Conservation (phyloP, 345 rosid genomes). For the Citrus maxima region DNA sequence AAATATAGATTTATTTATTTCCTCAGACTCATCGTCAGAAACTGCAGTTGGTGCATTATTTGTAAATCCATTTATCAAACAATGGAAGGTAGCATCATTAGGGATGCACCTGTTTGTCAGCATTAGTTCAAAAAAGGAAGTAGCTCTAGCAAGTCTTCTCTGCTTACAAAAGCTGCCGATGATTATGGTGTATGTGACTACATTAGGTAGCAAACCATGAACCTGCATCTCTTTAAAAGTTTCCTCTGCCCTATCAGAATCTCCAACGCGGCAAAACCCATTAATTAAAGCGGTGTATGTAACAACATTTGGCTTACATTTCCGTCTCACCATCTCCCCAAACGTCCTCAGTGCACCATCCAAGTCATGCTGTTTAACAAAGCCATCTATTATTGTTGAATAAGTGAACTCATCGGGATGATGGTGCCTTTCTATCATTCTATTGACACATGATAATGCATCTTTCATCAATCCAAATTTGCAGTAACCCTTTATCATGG, state of each 20-base stretch:
- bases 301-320: conserved; percentile 74
- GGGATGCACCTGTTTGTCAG: conserved; percentile 59
- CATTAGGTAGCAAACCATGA: conserved; percentile 63
- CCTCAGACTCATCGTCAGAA: conserved; percentile 22
- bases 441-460: conserved; percentile 47
- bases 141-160: conserved; percentile 58
- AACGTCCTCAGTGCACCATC: conserved; percentile 49
- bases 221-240: conserved; percentile 58
- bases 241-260: conserved; percentile 51
- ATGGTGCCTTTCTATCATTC: conserved; percentile 47
- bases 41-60: conserved; percentile 24
- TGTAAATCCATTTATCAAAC: conserved; percentile 64
- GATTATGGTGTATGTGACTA: conserved; percentile 71
- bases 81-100: conserved; percentile 65
- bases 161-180: conserved; percentile 64
- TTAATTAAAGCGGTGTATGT: conserved; percentile 71
- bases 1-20: conserved; percentile 38
- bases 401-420: conserved; percentile 72
- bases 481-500: conserved; percentile 89
- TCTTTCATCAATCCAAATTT: conserved; percentile 68
- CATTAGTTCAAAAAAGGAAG: conserved; percentile 71
- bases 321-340: conserved; percentile 54
- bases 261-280: conserved; percentile 63
- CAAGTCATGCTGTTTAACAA: conserved; percentile 70
- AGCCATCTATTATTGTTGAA: conserved; percentile 78